Evolutionary conservation across 192 early-diverging fungal species (phyloP).

Genomic region (Coemansia furcata): DNA sequence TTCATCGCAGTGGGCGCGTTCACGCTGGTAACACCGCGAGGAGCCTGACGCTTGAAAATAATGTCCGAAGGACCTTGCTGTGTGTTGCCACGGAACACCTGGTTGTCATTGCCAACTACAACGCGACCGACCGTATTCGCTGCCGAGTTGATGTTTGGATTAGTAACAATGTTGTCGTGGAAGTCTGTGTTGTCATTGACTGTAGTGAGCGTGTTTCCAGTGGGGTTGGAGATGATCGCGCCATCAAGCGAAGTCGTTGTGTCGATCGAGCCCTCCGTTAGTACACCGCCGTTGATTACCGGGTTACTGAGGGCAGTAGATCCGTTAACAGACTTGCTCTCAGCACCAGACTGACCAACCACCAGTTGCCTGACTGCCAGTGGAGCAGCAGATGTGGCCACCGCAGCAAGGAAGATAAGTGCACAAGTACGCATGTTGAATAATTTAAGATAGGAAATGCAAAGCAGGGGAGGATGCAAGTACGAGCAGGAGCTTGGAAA

Average conservation of each 20-base stretch:
- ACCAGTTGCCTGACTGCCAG: slow-evolving; percentile 26
- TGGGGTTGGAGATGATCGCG: slow-evolving; percentile 28
- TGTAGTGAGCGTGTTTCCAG: slow-evolving; percentile 25
- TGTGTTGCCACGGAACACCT: slow-evolving; percentile 10
- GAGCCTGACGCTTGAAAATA: slow-evolving; percentile 30
- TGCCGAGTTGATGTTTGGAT: slow-evolving; percentile 41
- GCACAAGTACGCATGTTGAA: slow-evolving; percentile 19
- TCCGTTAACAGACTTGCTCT: slow-evolving; percentile 33
- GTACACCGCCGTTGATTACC: slow-evolving; percentile 35
- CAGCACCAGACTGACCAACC: slow-evolving; percentile 33
- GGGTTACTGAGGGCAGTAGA: slow-evolving; percentile 39
- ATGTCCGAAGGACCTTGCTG: slow-evolving; percentile 4
- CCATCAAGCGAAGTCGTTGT: slow-evolving; percentile 33
- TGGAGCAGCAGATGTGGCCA: slow-evolving; percentile 31
- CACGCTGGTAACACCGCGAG: slow-evolving; percentile 34
- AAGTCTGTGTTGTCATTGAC: slow-evolving; percentile 37
- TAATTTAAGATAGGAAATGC: neutral
- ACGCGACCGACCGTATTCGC: slow-evolving; percentile 23
- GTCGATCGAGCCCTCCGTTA: slow-evolving; percentile 31
- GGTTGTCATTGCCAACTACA: slow-evolving; percentile 46
- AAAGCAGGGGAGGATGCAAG: neutral
- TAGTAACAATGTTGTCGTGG: slow-evolving; percentile 44
- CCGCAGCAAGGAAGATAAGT: slow-evolving; percentile 26
- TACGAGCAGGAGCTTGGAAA: neutral
- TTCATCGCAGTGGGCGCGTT: slow-evolving; percentile 45